A percentile compares a stretch with the other conserved stretches of the same genome.
Conservation (phyloP, 495 filamentous ascomycete genomes). For the Aspergillus leporis region DNA sequence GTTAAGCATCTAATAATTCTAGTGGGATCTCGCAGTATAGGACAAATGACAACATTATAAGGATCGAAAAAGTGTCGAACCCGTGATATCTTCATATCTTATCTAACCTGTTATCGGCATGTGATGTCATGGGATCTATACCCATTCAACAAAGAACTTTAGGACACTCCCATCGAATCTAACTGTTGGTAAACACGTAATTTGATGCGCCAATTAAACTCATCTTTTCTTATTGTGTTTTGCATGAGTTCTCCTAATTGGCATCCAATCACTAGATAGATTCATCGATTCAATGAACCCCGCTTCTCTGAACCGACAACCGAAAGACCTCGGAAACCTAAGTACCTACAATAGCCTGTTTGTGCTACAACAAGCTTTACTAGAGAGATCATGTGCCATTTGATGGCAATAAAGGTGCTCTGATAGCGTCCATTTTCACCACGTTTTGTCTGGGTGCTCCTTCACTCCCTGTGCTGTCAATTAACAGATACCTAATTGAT, state of each 20-base stretch:
- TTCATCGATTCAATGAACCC: constrained; percentile 12
- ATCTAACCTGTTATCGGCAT: not conserved
- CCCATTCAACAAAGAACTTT: not conserved
- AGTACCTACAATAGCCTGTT: not conserved
- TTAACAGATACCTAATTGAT: not conserved
- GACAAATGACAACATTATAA: too few relatives aligned
- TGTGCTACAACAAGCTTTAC: not conserved
- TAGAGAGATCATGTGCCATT: not conserved
- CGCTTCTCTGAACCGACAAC: constrained; percentile 19
- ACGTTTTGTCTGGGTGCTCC: not conserved
- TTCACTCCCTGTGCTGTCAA: not conserved
- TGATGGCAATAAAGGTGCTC: not conserved
- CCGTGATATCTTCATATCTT: not conserved
- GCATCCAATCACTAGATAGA: not conserved
- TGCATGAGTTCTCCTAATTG: not conserved
- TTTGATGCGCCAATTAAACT: not conserved
- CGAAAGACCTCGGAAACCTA: constrained; percentile 1
- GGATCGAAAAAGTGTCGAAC: not conserved
- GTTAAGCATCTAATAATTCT: too few relatives aligned
- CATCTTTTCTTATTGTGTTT: too few relatives aligned
- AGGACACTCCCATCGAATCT: not conserved
- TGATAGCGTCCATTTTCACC: not conserved
- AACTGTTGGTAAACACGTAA: not conserved
- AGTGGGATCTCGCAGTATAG: too few relatives aligned
- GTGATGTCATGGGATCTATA: not conserved